Evolutionary conservation across 805 yeast genomes (phyloP).

Genomic region (Ogataea minuta): DNA sequence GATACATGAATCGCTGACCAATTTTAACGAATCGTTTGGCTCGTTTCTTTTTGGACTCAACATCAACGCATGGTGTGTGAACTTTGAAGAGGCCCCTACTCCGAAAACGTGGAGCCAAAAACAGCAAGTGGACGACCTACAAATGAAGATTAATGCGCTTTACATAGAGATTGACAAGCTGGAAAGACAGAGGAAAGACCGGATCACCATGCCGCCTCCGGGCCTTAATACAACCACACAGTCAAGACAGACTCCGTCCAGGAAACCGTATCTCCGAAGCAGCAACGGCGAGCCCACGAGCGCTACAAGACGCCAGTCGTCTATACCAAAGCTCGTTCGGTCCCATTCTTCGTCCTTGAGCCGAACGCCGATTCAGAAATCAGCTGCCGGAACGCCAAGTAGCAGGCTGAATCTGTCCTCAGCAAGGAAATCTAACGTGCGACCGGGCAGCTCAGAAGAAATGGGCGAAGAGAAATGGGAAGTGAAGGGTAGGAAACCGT

Average conservation of each 20-base stretch:
- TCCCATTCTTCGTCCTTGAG: slow-evolving; percentile 11
- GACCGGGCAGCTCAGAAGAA: slow-evolving; percentile 2
- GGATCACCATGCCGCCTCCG: slow-evolving; percentile 29
- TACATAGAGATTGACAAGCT: slow-evolving; percentile 14
- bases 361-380: slow-evolving; percentile 1
- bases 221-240: background rate
- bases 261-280: slow-evolving; percentile 13
- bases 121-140: slow-evolving; percentile 19
- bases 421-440: slow-evolving; percentile 12
- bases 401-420: slow-evolving; percentile 18
- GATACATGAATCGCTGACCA: slow-evolving; percentile 59
- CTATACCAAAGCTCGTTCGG: slow-evolving; percentile 18
- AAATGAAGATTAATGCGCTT: slow-evolving; percentile 19
- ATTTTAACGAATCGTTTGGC: slow-evolving; percentile 73
- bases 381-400: slow-evolving; percentile 2
- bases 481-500: slow-evolving; percentile 27
- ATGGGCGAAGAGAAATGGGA: slow-evolving; percentile 27
- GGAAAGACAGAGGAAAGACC: slow-evolving; percentile 13
- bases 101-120: slow-evolving; percentile 23
- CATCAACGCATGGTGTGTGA: slow-evolving; percentile 87
- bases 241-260: slow-evolving; percentile 1
- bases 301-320: slow-evolving; percentile 16
- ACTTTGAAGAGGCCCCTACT: slow-evolving; percentile 44
- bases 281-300: slow-evolving; percentile 3
- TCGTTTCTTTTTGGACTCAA: slow-evolving; percentile 74